Base-by-base conservation (phyloP, 352 stramenopile species). In the Elongisporangium prolatum region DNA sequence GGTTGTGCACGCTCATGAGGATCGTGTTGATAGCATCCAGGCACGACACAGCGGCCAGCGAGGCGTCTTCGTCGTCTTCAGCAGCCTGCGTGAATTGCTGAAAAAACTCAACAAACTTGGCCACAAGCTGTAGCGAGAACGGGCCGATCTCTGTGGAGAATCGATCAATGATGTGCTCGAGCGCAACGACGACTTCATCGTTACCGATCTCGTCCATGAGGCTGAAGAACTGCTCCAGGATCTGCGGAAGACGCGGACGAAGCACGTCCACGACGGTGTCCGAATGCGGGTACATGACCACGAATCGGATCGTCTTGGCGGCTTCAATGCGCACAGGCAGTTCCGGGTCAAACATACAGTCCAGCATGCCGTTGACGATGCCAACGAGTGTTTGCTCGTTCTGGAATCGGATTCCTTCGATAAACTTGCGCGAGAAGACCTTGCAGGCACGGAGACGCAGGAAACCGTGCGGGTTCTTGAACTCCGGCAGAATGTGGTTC, bases 181-280 rank as follows among this genome's bases (percentile, higher is more conserved):
- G 75, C 22, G 95, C 96, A 16, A 97, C 86, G 11, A 98, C 93
- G 22, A 99, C 96, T 74, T 98, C 95, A 71, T 99, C 97, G 59
- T 98, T 98, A n/a, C 96, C 96, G 61, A 99, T 98, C 74, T 98
- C 93, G 65, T 98, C 95, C 96, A 99, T 99, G 40, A 99, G 96
- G 49, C 86, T 89, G 75, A 99, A 99, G 72, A 98, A 99, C 69
- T 98, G 93, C 65, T 98, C 93, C 50, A 99, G 75, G 40, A 99
- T 95, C 63, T 98, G 87, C 21, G 95, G 94, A 37, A 99, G 69
- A 11, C 97, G 86, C 4, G 95, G 94, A 17, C 97, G 82, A 34
- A 99, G 70, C 37, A 92, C 81, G 20, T 94, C 81, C 18, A 94
- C 68, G 7, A 91, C 81, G 3, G 79, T 86, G 61, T 91, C 73